A percentile compares a stretch with the other conserved stretches of the same genome.
Conservation (phyloP, 306 rosid species). For the Glycine latifolia region DNA sequence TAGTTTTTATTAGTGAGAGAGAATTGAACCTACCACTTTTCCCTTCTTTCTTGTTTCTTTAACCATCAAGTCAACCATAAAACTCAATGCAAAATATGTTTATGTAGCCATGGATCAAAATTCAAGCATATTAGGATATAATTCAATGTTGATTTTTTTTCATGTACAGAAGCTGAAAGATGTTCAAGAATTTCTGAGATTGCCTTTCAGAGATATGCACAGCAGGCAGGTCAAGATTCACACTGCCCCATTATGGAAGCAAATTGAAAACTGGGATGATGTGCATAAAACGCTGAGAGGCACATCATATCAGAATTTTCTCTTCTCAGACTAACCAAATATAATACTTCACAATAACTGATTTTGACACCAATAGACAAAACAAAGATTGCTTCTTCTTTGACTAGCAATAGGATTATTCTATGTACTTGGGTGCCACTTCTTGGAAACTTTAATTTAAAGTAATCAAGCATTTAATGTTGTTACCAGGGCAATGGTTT, state of each 20-base stretch:
- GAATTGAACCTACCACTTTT: too few relatives aligned
- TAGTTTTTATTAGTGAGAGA: too few relatives aligned
- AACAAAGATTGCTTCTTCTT: constrained; percentile 7
- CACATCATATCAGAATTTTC: constrained; percentile 54
- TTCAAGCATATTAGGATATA: not conserved
- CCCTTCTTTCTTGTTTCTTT: too few relatives aligned
- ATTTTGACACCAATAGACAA: constrained; percentile 3
- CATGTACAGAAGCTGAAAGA: constrained; percentile 59
- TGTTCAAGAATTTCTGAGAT: constrained; percentile 63
- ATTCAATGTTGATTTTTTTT: not conserved
- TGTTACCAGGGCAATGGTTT: not conserved
- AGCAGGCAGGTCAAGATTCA: constrained; percentile 71
- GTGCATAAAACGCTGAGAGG: constrained; percentile 52
- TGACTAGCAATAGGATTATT: not conserved
- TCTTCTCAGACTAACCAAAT: constrained; percentile 37
- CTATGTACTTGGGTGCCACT: not conserved
- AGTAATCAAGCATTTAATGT: not conserved
- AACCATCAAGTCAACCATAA: too few relatives aligned
- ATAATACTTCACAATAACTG: not conserved
- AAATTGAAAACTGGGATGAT: constrained; percentile 68
- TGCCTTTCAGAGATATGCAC: constrained; percentile 56
- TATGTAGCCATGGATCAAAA: constrained; percentile 8
- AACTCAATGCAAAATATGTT: not conserved
- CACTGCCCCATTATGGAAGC: constrained; percentile 55
- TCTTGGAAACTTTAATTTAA: not conserved